Evolutionary conservation across 306 rosid species (phyloP), one percentile per base, ranked within the genome.

Genomic region (Astragalus glycyphyllos): DNA sequence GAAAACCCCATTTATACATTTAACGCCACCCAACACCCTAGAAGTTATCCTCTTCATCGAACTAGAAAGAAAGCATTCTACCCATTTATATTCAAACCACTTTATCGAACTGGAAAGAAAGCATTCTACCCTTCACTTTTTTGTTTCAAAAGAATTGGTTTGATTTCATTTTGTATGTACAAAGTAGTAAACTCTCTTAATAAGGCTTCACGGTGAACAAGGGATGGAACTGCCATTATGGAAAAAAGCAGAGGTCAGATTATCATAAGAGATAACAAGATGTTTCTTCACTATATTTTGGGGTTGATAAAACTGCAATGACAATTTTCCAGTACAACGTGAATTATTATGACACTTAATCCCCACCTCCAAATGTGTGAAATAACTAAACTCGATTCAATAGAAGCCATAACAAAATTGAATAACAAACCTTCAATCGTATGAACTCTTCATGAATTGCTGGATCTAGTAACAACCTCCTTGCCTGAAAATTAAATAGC

Each of bases 391-490:
- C 14, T 41, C 32, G 34, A 58, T 57, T 55, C 45, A 16, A 55
- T 13, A 56, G 13, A 71, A 66, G 46, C 37, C 50, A 13, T 26
- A 8, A 71, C 17, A 53, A 73, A 58, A 47, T 38, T 44, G 34
- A 47, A 68, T 45, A 80, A 76, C 87, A 77, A 55, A 93, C 97
- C 98, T 90, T 92, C 58, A 90, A 77, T 13, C 96, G 96, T 20
- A 85, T 86, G 76, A 92, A 92, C 83, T 92, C 98, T 78, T 92
- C 97, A 84, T 92, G 97, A 73, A 93, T 81, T 61, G 96, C 97
- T 7, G 93, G 98, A 85, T 93, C 97, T 53, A 92, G 85, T 76
- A 92, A 83, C 78, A 92, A 81, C 78, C 92, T 86, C 71, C 97
- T 88, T 29, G 96, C 90, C 98, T 92, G 76, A 58, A 70, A 81